A percentile compares a stretch with the other conserved stretches of the same genome.
phyloP scores from a whole-genome alignment of 2,329 filamentous ascomycete species.

The Calonectria crousiana region DNA sequence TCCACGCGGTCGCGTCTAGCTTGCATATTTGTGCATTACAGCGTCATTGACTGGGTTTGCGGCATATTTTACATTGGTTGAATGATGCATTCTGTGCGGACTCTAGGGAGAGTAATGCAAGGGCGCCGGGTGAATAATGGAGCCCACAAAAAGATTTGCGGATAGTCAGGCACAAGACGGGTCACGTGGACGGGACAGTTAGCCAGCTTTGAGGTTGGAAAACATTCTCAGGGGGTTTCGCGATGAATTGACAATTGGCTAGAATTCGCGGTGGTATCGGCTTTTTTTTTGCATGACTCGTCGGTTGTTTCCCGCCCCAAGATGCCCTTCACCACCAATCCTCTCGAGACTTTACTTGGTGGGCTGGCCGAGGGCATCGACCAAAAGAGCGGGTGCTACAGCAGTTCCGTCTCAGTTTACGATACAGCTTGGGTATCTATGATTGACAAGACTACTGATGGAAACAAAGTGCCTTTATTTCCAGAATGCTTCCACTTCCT shows the following conservation, averaged over 20 bases:
- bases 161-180: accelerated
- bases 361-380: not conserved
- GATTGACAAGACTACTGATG: not conserved
- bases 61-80: not conserved
- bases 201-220: not conserved
- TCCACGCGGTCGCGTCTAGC: not conserved
- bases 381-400: not conserved
- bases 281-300: not conserved
- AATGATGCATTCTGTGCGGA: not conserved
- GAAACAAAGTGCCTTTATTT: not conserved
- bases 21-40: not conserved
- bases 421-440: not conserved
- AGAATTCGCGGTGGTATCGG: not conserved
- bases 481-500: not conserved
- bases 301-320: not conserved
- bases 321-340: not conserved
- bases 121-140: not conserved
- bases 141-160: not conserved
- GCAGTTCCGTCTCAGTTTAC: not conserved
- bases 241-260: not conserved
- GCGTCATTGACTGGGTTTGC: not conserved
- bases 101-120: not conserved
- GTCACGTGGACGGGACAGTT: constrained; percentile 6
- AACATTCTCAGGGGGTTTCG: not conserved
- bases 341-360: not conserved